Percentiles rank a stretch among this genome's conserved stretches.
phyloP scores from a whole-genome alignment of 1,139 yeast species.

The Kurtzmaniella quercitrusa region DNA sequence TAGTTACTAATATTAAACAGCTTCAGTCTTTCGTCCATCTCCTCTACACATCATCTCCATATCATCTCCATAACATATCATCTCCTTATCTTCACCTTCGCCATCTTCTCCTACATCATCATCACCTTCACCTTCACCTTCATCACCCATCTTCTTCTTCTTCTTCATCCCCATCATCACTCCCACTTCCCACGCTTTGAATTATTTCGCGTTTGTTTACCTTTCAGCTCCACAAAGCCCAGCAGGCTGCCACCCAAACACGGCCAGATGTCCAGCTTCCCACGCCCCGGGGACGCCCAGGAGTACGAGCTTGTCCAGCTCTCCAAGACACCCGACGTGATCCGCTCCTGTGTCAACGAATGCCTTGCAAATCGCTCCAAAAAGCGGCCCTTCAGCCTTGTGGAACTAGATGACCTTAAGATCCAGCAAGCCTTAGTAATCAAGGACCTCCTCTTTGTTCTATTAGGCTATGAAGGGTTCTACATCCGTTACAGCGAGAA shows the following conservation, averaged over 20 bases:
- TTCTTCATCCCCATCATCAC: too few species aligned
- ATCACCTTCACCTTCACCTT: too few species aligned
- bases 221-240: conserved; percentile 2
- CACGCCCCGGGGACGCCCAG: conserved; percentile 10
- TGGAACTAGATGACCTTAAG: conserved; percentile 37
- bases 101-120: too few species aligned
- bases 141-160: too few species aligned
- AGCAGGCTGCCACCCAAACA: background rate
- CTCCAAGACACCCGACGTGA: conserved; percentile 15
- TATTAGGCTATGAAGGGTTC: conserved; percentile 76
- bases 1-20: too few species aligned
- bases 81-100: too few species aligned
- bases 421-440: conserved; percentile 71
- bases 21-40: too few species aligned
- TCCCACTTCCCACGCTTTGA: too few species aligned
- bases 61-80: too few species aligned
- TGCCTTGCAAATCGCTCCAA: conserved; percentile 12
- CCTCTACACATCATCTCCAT: too few species aligned
- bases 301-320: conserved; percentile 15
- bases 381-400: conserved; percentile 40
- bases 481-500: conserved; percentile 66
- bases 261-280: conserved; percentile 11
- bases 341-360: conserved; percentile 16
- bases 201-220: conserved; percentile 1
- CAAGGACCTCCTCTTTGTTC: conserved; percentile 62